Conservation (phyloP, 257 asterid species). For the Solanum sejunctum region DNA sequence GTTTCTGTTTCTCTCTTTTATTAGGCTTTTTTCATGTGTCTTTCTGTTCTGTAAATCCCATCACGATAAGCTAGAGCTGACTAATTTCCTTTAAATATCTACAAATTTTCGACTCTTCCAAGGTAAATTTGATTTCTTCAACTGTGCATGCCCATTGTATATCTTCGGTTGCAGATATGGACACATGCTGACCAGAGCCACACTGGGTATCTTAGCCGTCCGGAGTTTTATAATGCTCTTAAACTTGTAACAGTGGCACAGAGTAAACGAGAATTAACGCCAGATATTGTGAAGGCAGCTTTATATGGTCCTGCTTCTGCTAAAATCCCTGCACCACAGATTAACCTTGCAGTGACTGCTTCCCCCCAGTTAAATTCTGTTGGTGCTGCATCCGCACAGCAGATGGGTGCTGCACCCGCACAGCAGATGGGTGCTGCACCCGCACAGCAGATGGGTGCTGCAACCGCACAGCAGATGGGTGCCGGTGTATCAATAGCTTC, state of each 20-base stretch:
- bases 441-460: too few species aligned
- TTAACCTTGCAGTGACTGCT: constrained; percentile 42
- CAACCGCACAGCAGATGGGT: too few species aligned
- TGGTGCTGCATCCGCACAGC: constrained; percentile 31
- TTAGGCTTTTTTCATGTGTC: not conserved
- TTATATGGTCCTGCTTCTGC: constrained; percentile 78
- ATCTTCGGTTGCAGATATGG: constrained; percentile 70
- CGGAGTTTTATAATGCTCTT: constrained; percentile 87
- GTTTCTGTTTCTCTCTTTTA: not conserved
- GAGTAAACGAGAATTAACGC: constrained; percentile 83
- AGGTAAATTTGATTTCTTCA: not conserved
- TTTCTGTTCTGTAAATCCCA: not conserved
- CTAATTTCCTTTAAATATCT: not conserved
- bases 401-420: constrained; percentile 1
- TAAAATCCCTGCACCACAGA: constrained; percentile 85
- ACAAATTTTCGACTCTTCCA: not conserved
- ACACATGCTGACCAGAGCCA: constrained; percentile 65
- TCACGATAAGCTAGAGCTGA: not conserved
- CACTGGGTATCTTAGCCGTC: constrained; percentile 64
- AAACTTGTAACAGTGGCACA: constrained; percentile 97
- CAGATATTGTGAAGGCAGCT: constrained; percentile 92
- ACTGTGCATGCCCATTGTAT: not conserved
- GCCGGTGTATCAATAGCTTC: constrained; percentile 24
- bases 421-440: too few species aligned
- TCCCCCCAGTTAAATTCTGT: constrained; percentile 39